phyloP scores from a whole-genome alignment of 768 basidiomycete species.

The Sutorius australiensis region DNA sequence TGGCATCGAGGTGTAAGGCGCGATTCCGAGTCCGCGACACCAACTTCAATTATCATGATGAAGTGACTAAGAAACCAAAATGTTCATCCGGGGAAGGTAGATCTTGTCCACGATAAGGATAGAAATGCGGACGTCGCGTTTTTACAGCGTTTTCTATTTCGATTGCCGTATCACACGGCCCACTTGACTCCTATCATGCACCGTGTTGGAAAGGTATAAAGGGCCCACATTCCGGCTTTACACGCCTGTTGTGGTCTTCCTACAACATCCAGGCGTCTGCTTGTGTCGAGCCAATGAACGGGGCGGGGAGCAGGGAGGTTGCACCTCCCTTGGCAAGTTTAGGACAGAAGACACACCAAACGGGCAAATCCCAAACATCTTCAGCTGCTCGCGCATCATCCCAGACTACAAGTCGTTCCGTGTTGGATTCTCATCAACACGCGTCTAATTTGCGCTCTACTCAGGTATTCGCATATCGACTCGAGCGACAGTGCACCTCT shows the following conservation, averaged over 20 bases:
- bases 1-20: conserved; percentile 16
- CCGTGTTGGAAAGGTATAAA: conserved; percentile 20
- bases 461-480: conserved; percentile 12
- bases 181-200: conserved; percentile 8
- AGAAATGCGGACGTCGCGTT: conserved; percentile 22
- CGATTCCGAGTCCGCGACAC: conserved; percentile 2
- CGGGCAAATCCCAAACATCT: conserved; percentile 5
- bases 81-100: neutral
- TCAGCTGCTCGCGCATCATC: conserved; percentile 2
- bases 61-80: neutral
- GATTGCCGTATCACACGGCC: conserved; percentile 14
- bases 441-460: conserved; percentile 1
- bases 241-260: conserved; percentile 1
- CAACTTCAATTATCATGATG: neutral
- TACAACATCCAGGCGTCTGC: neutral
- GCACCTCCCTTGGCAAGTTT: neutral
- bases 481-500: conserved; percentile 8
- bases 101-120: neutral
- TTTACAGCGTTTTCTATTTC: conserved; percentile 1
- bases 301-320: neutral
- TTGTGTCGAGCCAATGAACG: conserved; percentile 10
- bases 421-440: conserved; percentile 13
- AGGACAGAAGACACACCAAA: conserved; percentile 13
- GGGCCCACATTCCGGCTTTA: neutral
- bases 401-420: conserved; percentile 3